These are phyloP conservation scores for Nepenthes gracilis DNA, from an alignment of 148 eudicot species.

Conservation along the genomic window DNA sequence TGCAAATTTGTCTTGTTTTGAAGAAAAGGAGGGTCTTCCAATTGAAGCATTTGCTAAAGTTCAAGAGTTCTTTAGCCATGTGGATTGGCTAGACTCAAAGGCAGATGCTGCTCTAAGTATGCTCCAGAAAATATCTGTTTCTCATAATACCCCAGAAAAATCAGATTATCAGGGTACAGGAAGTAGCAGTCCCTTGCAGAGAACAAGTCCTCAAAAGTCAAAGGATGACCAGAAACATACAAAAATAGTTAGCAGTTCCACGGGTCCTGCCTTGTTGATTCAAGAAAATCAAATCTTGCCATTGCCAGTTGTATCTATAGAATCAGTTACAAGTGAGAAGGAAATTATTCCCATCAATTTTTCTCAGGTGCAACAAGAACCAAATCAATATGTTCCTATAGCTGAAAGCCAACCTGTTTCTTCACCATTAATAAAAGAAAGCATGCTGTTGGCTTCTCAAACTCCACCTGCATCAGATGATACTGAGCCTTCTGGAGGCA, in stretches of 20 bases:
- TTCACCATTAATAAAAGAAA: neutral
- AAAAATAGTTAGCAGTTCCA: slow-evolving; percentile 7
- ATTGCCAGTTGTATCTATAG: slow-evolving; percentile 7
- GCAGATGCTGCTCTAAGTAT: slow-evolving; percentile 47
- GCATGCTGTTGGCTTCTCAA: slow-evolving; percentile 3
- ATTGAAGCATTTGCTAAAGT: slow-evolving; percentile 90
- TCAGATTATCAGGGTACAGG: slow-evolving; percentile 17
- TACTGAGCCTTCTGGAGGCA: neutral
- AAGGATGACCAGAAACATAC: slow-evolving; percentile 16
- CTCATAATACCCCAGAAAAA: slow-evolving; percentile 24
- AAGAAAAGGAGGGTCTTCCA: slow-evolving; percentile 88
- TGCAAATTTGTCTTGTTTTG: slow-evolving; percentile 56
- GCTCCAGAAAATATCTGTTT: slow-evolving; percentile 36
- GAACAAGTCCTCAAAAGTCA: slow-evolving; percentile 14
- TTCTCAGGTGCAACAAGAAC: neutral
- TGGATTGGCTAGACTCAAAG: slow-evolving; percentile 77
- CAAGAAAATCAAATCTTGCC: slow-evolving; percentile 11
- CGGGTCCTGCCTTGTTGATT: slow-evolving; percentile 1
- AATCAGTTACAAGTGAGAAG: slow-evolving; percentile 12
- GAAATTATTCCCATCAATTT: slow-evolving; percentile 12
- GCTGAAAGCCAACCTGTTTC: slow-evolving; percentile 2
- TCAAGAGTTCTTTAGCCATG: slow-evolving; percentile 72
- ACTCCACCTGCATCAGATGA: neutral
- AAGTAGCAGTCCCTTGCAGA: slow-evolving; percentile 9
- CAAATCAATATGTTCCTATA: slow-evolving; percentile 1